Evolutionary conservation across 108 stramenopile species (phyloP), one percentile per base, ranked within the genome.

Genomic region (Cyclotella distinguenda): DNA sequence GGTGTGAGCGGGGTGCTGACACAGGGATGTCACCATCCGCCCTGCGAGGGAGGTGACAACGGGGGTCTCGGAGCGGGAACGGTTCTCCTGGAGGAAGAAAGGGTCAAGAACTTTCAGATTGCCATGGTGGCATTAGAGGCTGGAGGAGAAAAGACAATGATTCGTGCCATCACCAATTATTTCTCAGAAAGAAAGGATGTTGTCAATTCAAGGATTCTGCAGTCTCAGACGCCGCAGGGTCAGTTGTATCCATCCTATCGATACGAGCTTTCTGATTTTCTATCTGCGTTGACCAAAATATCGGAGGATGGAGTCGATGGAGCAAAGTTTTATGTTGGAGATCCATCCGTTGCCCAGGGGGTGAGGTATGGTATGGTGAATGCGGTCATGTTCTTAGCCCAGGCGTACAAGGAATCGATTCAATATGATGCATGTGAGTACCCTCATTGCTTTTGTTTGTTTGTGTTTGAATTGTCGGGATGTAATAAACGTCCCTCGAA

Each of bases 351-450:
- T 8, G 45, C 39, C 26, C 35, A 47, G 43, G 74, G 74, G 10
- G 61, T 64, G 22, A 28, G 57, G 38, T 76, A 76, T 21, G 74
- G 74, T 4, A 36, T 76, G 19, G 74, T 76, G 11, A 76, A 76
- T 54, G 63, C 36, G 11, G 28, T 64, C 33, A 64, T 63, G 63
- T 76, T 70, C 38, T 61, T 76, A 0, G 59, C 74, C 1, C 74
- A 76, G 47, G 69, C 74, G 7, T 75, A 75, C 56, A 74, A 75
- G 34, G 79, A 80, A 38, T 36, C 74, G 15, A 74, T 80, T 52
- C 72, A 75, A 40, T 80, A 75, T 60, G 79, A 75, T 42, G 71
- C 77, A 1, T 78, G 56, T 54, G 18, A 54, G 52, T 54, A 4
- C 5, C 4, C 4, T 50, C 49, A 11, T 6, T 16, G 8, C 6